Base-by-base conservation (phyloP, 2,329 filamentous ascomycete genomes). In the Fusarium lateritium region DNA sequence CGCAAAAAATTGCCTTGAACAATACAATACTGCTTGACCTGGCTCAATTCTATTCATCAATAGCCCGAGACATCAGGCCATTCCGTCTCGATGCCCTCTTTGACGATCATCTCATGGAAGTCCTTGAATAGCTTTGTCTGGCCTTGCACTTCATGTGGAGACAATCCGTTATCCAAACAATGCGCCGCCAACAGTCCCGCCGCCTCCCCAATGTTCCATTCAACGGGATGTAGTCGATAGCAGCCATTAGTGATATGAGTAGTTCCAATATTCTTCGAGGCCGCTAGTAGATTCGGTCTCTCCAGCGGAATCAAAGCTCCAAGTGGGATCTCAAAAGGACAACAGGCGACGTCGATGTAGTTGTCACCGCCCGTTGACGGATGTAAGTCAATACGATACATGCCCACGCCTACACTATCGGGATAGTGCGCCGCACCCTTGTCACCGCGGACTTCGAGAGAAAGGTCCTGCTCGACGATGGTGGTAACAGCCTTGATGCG, bases 241-340 rank as follows among this genome's bases (percentile, higher is more conserved):
- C 74, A 76, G 7, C 74, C 74, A 38, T 76, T 75, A 0, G 74
- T 76, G 14, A 76, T 76, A 43, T 76, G 74, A 7, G 74, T 76
- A 0, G 74, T 75, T 6, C 74, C 74, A 10, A 75, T 76, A 10
- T 76, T 76, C 63, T 76, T 75, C 2, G 71, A 75, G 1, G 72
- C 74, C 1, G 73, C 74, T 2, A 75, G 46, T 4, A 76, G 24
- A 14, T 76, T 76, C 0, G 70, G 44, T 3, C 65, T 64, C 7
- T 65, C 60, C 2, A 28, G 8, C 0, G 73, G 73, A 11, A 76
- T 70, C 43, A 76, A 33, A 0, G 74, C 72, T 0, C 74, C 74
- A 0, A 76, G 57, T 0, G 74, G 74, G 2, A 76, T 76, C 54
- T 76, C 68, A 7, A 76, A 76, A 3, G 74, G 74, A 31, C 74